Evolutionary conservation across 768 basidiomycete species (phyloP).

Genomic region (Tulasnella sp.): DNA sequence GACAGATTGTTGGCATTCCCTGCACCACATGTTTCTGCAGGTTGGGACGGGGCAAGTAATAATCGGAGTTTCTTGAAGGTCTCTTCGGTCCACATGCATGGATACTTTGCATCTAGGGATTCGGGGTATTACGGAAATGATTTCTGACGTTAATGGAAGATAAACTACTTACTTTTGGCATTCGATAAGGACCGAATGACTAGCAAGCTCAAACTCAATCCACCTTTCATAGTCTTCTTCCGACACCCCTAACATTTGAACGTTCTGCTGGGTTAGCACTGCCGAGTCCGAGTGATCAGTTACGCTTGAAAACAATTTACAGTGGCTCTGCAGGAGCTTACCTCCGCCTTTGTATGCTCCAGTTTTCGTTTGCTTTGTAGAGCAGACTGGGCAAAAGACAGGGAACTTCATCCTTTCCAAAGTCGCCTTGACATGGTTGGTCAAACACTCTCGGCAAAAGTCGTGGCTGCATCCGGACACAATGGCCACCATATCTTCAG

Average conservation of each 20-base stretch:
- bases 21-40: constrained; percentile 60
- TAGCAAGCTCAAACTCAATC: constrained; percentile 49
- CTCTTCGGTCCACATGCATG: constrained; percentile 50
- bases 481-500: constrained; percentile 44
- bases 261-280: constrained; percentile 46
- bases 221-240: constrained; percentile 44
- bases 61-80: constrained; percentile 44
- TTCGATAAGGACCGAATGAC: constrained; percentile 45
- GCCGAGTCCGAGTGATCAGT: not conserved
- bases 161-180: constrained; percentile 45
- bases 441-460: constrained; percentile 56
- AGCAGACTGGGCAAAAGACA: constrained; percentile 59
- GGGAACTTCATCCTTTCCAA: constrained; percentile 56
- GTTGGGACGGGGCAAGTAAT: constrained; percentile 50
- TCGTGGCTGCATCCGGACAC: constrained; percentile 49
- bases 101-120: constrained; percentile 42
- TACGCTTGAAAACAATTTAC: not conserved
- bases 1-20: constrained; percentile 50
- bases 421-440: constrained; percentile 44
- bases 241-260: constrained; percentile 48
- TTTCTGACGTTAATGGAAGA: not conserved
- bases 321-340: constrained; percentile 33
- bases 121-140: not conserved
- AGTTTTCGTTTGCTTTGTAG: constrained; percentile 31
- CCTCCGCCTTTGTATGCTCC: constrained; percentile 37